Evolutionary conservation across 129 eudicot genomes (phyloP), one percentile per base, ranked within the genome.

Genomic region (Dittrichia graveolens): DNA sequence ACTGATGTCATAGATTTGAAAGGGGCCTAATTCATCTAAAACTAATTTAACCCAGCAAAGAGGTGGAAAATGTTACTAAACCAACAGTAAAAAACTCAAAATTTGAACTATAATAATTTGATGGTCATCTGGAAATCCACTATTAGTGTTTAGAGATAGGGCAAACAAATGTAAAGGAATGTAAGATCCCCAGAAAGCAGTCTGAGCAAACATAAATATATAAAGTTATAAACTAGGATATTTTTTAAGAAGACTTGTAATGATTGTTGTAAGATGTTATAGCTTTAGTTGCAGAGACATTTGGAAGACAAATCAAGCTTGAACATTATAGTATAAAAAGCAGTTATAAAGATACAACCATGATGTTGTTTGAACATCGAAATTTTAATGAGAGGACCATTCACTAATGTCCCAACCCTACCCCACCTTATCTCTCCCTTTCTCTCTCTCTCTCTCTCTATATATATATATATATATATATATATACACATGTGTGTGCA

Each of bases 1-100:
- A 16, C 14, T 18, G 54, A 55, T 14, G 18, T 66, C 7, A 38
- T 61, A 38, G 31, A 61, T 61, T 73, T 57, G 18, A 57, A 18
- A 71, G 35, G 67, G 10, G 34, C 14, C 18, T 13, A 37, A 58
- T 57, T 44, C 9, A 54, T 69, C 66, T 49, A 12, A 12, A 18
- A 5, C 61, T 73, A 31, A 41, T 61, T 37, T 73, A 73, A 73
- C 61, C 41, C 70, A 61, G 61, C 34, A 61, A 49, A 73, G 78
- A 18, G 61, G 38, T 10, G 15, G 61, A 73, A 45, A 49, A 19
- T 4, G 15, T 14, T 65, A 48, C 61, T 60, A 53, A 57, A 61
- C 61, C 13, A 35, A 19, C 35, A 40, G 19, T 40, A 19, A 31
- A 44, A 40, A 39, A 42, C 31, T 74, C 64, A 49, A 61, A 74